phyloP scores from a whole-genome alignment of 768 basidiomycete species.

The Auricularia cornea region DNA sequence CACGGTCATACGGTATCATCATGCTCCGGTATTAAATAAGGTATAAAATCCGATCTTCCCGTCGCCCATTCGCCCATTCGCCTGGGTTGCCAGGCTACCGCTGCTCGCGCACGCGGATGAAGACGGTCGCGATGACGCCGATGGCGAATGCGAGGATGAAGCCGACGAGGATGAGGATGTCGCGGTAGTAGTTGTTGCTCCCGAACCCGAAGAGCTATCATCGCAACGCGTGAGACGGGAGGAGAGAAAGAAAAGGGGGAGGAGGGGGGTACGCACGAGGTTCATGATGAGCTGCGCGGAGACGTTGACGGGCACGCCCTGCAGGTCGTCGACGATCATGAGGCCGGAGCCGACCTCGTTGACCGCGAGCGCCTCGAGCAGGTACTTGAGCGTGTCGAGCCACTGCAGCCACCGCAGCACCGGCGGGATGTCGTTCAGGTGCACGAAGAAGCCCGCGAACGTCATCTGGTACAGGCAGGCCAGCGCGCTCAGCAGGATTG shows the following conservation, averaged over 20 bases:
- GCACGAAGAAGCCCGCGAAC: slow-evolving; percentile 88
- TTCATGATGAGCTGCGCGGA: slow-evolving; percentile 84
- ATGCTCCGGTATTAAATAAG: too few species aligned
- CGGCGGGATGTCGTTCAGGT: slow-evolving; percentile 74
- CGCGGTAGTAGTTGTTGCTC: slow-evolving; percentile 73
- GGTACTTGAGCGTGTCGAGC: slow-evolving; percentile 76
- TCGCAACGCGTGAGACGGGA: neutral
- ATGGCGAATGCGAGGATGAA: slow-evolving; percentile 76
- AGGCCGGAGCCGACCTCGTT: slow-evolving; percentile 90
- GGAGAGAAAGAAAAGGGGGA: neutral
- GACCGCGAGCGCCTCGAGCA: slow-evolving; percentile 77
- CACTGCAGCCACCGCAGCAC: slow-evolving; percentile 93
- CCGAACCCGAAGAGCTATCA: slow-evolving; percentile 82
- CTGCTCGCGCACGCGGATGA: slow-evolving; percentile 68
- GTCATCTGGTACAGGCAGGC: slow-evolving; percentile 77
- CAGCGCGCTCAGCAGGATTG: slow-evolving; percentile 78
- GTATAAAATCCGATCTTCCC: too few species aligned
- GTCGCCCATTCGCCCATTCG: too few species aligned
- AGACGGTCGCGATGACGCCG: slow-evolving; percentile 66
- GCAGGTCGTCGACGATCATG: slow-evolving; percentile 67
- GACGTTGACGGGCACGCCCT: slow-evolving; percentile 75
- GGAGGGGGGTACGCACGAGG: slow-evolving; percentile 38
- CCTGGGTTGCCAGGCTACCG: slow-evolving; percentile 36
- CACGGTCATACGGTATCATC: too few species aligned
- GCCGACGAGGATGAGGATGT: slow-evolving; percentile 79